Percentiles rank a stretch among this genome's conserved stretches.
These are phyloP conservation scores for Silybum marianum DNA, from an alignment of 129 eudicot genomes.

Conservation along the genomic window DNA sequence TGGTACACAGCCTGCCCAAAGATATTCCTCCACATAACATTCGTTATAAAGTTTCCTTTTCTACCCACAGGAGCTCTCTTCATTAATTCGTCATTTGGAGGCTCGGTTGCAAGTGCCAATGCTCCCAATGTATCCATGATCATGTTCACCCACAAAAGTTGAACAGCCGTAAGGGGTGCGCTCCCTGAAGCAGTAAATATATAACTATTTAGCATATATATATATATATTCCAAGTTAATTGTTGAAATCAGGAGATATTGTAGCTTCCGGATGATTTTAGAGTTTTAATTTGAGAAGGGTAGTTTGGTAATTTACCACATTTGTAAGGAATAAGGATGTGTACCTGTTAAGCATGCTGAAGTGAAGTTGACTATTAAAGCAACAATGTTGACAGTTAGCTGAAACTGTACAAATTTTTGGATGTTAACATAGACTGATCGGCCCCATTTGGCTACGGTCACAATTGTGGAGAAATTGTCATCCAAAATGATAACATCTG, in stretches of 20 bases:
- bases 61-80: constrained; percentile 86
- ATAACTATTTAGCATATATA: background rate
- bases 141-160: constrained; percentile 99
- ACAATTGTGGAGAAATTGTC: constrained; percentile 96
- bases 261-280: no score
- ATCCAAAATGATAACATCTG: constrained; percentile 92
- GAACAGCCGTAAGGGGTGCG: constrained; percentile 93
- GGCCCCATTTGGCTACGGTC: constrained; percentile 96
- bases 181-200: constrained; percentile 51
- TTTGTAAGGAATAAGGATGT: background rate
- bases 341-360: constrained; percentile 89
- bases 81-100: constrained; percentile 90
- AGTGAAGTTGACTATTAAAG: constrained; percentile 78
- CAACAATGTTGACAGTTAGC: constrained; percentile 86
- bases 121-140: constrained; percentile 98
- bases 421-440: constrained; percentile 85
- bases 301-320: background rate
- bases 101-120: constrained; percentile 91
- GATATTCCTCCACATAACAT: constrained; percentile 90
- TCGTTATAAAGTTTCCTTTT: constrained; percentile 75
- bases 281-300: background rate
- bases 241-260: background rate
- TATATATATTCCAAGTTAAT: background rate
- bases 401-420: constrained; percentile 95
- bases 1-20: constrained; percentile 90